Evolutionary conservation across 2,329 filamentous ascomycete genomes (phyloP), one percentile per base, ranked within the genome.

Genomic region (Diaporthe sp.): DNA sequence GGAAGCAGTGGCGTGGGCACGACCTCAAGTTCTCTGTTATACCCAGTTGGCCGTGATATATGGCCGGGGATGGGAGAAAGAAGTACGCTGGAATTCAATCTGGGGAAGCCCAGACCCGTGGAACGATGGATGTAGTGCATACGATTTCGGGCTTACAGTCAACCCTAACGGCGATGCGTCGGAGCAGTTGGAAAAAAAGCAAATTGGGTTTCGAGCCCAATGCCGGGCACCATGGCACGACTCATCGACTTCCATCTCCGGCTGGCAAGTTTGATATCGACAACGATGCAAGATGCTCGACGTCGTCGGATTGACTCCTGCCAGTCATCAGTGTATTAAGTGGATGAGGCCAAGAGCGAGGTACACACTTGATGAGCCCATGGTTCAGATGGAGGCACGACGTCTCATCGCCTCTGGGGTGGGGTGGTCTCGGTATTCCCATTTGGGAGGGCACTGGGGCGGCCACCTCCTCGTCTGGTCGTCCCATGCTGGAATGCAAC

Each of bases 401-500:
- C 57, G 70, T 72, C 31, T 51, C 70, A 72, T 62, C 57, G 70
- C 25, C 69, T 61, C 69, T 44, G 68, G 68, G 71, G 59, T 28
- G 73, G 57, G 53, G 51, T 46, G 46, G 68, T 39, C 59, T 65
- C 59, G 74, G 61, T 55, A 75, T 68, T 68, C 58, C 70, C 72
- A 46, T 57, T 58, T 58, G 15, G 42, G 44, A n/a, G 19, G 42
- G n/a, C 37, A 19, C 53, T 57, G 59, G 59, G 37, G 71, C 37
- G 37, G 71, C 37, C 72, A 37, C 39, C 58, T 62, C 31, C 22
- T 46, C 10, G 51, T 34, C 31, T 46, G 6, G 51, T 34, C 31
- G 51, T 69, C 65, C 73, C 44, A 71, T 74, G 62, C 62, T 68
- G 62, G 62, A 68, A 68, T 68, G 62, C 46, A 68, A 68, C 62